These are phyloP conservation scores for Fusarium setosum DNA, from an alignment of 2,329 filamentous ascomycete genomes.

Conservation along the genomic window DNA sequence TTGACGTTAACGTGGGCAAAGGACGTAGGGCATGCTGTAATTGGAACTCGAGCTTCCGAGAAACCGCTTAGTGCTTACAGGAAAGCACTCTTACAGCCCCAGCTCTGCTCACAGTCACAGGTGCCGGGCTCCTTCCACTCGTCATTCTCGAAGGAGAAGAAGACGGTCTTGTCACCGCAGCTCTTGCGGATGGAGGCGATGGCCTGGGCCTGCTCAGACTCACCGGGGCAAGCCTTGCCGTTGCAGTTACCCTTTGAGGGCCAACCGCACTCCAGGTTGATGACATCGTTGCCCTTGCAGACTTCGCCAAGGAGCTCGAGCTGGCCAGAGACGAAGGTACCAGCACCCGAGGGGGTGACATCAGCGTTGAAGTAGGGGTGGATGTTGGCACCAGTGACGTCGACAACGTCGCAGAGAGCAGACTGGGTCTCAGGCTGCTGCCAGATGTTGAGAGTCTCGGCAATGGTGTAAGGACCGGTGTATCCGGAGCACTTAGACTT, in stretches of 20 bases:
- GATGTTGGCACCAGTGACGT: conserved; percentile 86
- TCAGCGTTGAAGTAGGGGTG: conserved; percentile 93
- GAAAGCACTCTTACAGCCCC: conserved; percentile 65
- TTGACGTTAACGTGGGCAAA: conserved; percentile 31
- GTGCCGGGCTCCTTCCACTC: conserved; percentile 80
- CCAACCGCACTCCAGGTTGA: conserved; percentile 94
- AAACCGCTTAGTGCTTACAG: conserved; percentile 15
- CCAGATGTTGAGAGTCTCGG: conserved; percentile 86
- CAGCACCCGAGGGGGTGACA: conserved; percentile 72
- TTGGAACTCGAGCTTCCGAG: conserved; percentile 10
- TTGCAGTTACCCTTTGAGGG: conserved; percentile 77
- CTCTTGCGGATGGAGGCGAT: conserved; percentile 75
- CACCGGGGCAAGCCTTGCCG: conserved; percentile 77
- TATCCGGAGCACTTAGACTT: conserved; percentile 78
- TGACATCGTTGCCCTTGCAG: conserved; percentile 78
- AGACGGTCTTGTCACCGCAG: conserved; percentile 76
- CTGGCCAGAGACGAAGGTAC: conserved; percentile 80
- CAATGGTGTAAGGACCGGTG: conserved; percentile 81
- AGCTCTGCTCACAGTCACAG: conserved; percentile 83
- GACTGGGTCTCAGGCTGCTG: conserved; percentile 67
- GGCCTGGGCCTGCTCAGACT: conserved; percentile 74
- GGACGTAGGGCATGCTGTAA: conserved; percentile 37
- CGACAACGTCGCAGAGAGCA: conserved; percentile 77
- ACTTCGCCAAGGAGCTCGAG: conserved; percentile 75
- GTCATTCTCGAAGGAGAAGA: conserved; percentile 87